Evolutionary conservation across 805 yeast species (phyloP).

Genomic region (Candida chilensis): DNA sequence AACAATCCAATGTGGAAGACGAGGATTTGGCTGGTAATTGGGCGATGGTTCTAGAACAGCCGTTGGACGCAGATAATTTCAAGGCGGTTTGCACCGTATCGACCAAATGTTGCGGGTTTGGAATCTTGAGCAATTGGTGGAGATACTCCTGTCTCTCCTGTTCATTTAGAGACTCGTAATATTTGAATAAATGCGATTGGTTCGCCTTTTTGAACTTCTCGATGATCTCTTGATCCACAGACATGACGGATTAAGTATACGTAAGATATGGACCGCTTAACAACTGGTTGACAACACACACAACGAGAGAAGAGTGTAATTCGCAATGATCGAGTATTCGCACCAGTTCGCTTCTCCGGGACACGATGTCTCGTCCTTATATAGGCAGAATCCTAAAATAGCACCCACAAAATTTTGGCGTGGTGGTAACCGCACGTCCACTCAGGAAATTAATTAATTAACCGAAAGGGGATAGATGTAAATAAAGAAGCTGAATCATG

Average conservation of each 20-base stretch:
- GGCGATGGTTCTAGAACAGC: slow-evolving; percentile 14
- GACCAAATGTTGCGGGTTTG: slow-evolving; percentile 21
- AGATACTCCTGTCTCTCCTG: slow-evolving; percentile 12
- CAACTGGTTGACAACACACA: background rate
- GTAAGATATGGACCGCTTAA: background rate
- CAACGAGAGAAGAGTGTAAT: background rate
- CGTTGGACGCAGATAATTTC: slow-evolving; percentile 13
- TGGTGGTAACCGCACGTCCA: too few species aligned
- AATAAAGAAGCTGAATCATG: too few species aligned
- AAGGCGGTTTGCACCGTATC: slow-evolving; percentile 23
- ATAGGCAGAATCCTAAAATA: too few species aligned
- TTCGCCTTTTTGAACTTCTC: slow-evolving; percentile 17
- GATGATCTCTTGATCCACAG: background rate
- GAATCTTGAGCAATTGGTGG: slow-evolving; percentile 19
- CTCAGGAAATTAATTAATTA: too few species aligned
- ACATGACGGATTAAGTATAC: background rate
- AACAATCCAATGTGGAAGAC: slow-evolving; percentile 23
- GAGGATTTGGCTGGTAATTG: slow-evolving; percentile 24
- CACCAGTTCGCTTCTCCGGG: background rate
- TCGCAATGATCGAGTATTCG: background rate
- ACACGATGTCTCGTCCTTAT: too few species aligned
- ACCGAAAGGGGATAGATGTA: too few species aligned
- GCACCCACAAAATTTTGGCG: too few species aligned
- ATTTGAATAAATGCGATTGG: slow-evolving; percentile 24
- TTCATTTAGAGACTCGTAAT: slow-evolving; percentile 14